Evolutionary conservation across 1,284 basidiomycete species (phyloP), one percentile per base, ranked within the genome.

Genomic region (Laetiporus sulphureus): DNA sequence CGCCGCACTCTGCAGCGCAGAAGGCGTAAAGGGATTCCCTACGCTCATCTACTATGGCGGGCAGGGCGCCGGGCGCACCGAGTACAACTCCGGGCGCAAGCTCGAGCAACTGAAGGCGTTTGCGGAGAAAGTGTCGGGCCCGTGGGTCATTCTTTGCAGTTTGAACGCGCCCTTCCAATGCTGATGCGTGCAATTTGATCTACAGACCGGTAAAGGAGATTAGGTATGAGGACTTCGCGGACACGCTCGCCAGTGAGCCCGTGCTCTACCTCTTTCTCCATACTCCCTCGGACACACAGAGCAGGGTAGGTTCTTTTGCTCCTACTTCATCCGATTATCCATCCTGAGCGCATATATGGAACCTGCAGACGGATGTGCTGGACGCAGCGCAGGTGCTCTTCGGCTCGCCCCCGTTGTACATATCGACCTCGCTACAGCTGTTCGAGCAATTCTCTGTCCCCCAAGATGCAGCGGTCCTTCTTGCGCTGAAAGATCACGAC

Each of bases 231-330:
- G 71, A 75, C 36, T 48, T 92, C 8, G 67, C 75, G 2, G 53
- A 57, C 0, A 64, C 73, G 6, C 64, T 84, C 2, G 60, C 65
- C 2, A 68, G 75, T 15, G 71, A 85, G 27, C 63, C 77, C 1
- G 83, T 86, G 12, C 62, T 90, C 27, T 92, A 91, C 60, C 67
- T 93, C 2, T 74, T 91, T 22, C 63, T 94, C 5, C 78, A 89
- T 52, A 68, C 77, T 13, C 52, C 59, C 0, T 55, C 65, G 0
- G 68, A 78, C 35, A 54, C 54, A 0, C 48, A 54, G 2, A 51
- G 73, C 23, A 46, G 77, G 11, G 77, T 79, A 59, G 20, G 72
- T 67, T 4, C 18, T 6, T 22, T 36, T 6, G 15, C 32, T 7
- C 5, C 16, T 37, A 20, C 20, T 8, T 3, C 25, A 11, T 16